phyloP scores from a whole-genome alignment of 192 early-diverging fungal species.

The Funneliformis mosseae region DNA sequence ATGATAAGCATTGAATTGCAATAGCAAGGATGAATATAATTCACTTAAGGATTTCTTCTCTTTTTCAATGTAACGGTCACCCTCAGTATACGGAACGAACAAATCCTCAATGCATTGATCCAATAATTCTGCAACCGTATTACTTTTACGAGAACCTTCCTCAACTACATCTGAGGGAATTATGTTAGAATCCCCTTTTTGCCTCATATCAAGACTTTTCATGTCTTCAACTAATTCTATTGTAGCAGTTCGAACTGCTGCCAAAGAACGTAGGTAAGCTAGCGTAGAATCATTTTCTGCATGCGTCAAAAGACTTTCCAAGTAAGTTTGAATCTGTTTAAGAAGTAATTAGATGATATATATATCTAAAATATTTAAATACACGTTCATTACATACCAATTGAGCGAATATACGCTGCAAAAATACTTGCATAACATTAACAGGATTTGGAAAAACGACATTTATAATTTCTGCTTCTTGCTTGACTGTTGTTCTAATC shows the following conservation, averaged over 20 bases:
- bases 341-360: not conserved
- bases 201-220: conserved; percentile 58
- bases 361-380: not conserved
- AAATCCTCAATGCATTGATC: conserved; percentile 93
- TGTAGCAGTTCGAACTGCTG: conserved; percentile 74
- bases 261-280: conserved; percentile 78
- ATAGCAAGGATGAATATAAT: conserved; percentile 49
- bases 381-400: conserved; percentile 57
- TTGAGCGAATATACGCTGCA: conserved; percentile 96
- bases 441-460: conserved; percentile 91
- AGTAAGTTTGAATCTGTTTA: conserved; percentile 80
- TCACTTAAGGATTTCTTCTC: conserved; percentile 75
- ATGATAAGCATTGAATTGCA: conserved; percentile 49
- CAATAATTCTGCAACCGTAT: conserved; percentile 70
- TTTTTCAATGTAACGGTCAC: conserved; percentile 80
- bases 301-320: conserved; percentile 76
- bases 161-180: conserved; percentile 27
- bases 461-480: conserved; percentile 92
- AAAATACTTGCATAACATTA: conserved; percentile 89
- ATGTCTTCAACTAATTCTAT: conserved; percentile 73
- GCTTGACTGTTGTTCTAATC: conserved; percentile 75
- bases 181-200: conserved; percentile 42
- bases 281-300: conserved; percentile 74
- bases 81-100: conserved; percentile 92
- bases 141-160: conserved; percentile 33